Evolutionary conservation across 1,139 yeast species (phyloP), one percentile per base, ranked within the genome.

Genomic region (Kodamaea alishanica): DNA sequence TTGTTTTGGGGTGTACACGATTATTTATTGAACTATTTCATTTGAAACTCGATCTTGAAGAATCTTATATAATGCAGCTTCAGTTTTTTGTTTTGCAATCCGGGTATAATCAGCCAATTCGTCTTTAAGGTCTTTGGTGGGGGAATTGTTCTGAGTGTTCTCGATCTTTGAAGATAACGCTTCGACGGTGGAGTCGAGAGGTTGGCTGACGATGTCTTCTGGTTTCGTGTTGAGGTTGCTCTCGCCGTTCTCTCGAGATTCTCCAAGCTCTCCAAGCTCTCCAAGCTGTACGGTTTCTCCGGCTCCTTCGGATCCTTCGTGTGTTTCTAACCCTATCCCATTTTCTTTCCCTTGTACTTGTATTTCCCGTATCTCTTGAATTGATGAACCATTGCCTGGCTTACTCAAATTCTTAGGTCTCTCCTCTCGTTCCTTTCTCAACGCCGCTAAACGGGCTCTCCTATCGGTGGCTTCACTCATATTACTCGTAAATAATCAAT

Each of bases 81-180:
- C 60, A 1, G 72, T 70, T 22, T 51, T 54, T 6, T 43, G 32
- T 26, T 55, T 50, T 7, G 73, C 75, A 38, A 50, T 47, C 23
- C 51, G 48, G 26, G 60, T 49, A 30, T 65, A 62, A 7, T 45
- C 46, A 4, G 50, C 48, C 26, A 70, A 41, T 29, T 67, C 69
- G 9, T 50, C 46, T 41, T 62, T 63, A 37, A 70, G 54, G 38
- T 68, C 73, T 35, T 52, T 44, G 23, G 57, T 54, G 33, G 51
- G 4, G 3, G 20, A 15, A 4, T 4, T 15, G 20, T 15, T 15
- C 4, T 15, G 20, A 3, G 20, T 15, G 20, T 15, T 15, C 4
- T 15, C 20, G 20, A 15, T 15, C 20, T 15, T 15, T 15, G 20
- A 15, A 15, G 20, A 15, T 15, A 15, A 15, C 3, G 20, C 20